Base-by-base conservation (phyloP, 2,329 filamentous ascomycete species). In the Diaporthe amygdali region DNA sequence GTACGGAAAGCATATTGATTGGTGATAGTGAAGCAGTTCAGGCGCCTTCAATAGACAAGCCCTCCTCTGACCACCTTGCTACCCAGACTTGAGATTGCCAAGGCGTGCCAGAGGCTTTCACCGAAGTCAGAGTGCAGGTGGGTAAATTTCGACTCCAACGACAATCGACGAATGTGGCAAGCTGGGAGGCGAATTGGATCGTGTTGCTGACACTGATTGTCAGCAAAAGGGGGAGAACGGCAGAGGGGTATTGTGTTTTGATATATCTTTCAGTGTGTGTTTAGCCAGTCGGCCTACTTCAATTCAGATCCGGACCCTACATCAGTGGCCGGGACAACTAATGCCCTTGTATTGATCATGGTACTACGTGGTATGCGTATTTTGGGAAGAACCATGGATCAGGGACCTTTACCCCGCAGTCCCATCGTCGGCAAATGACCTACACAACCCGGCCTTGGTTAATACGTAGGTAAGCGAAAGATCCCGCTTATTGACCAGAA, bases 1-100 rank as follows among this genome's bases (percentile, higher is more conserved):
- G 69, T 22, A 51, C 51, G 25, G 67, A 64, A 27, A 72, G 54
- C 70, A 73, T 73, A 8, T 10, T 52, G 63, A 30, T 7, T 8
- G 27, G 47, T 30, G 14, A 9, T 20, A n/a, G 44, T 30, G 34
- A 69, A 12, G 22, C 14, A 49, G 30, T 22, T 32, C 25, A 44
- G 37, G 2, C 22, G 34, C 20, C 25, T 20, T 32, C 20, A 3
- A 14, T 10, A n/a, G 22, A n/a, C 37, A 41, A 44, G 9, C 12
- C 17, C 55, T 17, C n/a, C 37, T 30, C 5, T n/a, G 4, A 9
- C 20, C 15, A 14, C 9, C 30, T 34, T 32, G 27, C 51, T 20
- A 32, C 4, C 25, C 51, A 54, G 15, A n/a, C 32, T 4, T 32
- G 14, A 20, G 12, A 17, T n/a, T 32, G 12, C 15, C 51, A 54